These are phyloP conservation scores for Nothophytophthora sp. DNA, from an alignment of 352 stramenopile genomes.

Conservation along the genomic window DNA sequence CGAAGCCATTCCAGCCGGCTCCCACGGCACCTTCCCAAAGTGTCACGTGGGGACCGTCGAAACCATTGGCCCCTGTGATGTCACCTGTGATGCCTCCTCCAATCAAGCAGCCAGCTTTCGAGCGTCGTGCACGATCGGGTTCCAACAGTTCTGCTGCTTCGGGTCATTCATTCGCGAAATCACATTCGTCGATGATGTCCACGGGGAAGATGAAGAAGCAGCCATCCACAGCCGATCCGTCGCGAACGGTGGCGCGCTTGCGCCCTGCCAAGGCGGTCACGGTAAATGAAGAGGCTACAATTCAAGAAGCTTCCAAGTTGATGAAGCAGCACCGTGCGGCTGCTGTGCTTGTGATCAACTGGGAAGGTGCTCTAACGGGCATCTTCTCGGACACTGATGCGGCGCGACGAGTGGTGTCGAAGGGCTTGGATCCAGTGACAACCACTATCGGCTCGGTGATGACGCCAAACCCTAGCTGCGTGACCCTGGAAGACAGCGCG, in stretches of 20 bases:
- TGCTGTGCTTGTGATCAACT: slow-evolving; percentile 92
- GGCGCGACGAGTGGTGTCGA: slow-evolving; percentile 77
- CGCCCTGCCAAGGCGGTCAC: slow-evolving; percentile 90
- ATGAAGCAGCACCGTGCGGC: slow-evolving; percentile 92
- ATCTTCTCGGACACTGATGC: slow-evolving; percentile 96
- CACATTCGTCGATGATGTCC: slow-evolving; percentile 81
- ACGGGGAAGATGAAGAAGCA: slow-evolving; percentile 69
- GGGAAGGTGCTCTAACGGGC: slow-evolving; percentile 85
- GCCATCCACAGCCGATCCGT: slow-evolving; percentile 42
- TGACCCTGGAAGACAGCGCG: slow-evolving; percentile 82
- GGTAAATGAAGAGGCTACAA: slow-evolving; percentile 67
- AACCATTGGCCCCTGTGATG: slow-evolving; percentile 18
- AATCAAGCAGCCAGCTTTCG: slow-evolving; percentile 22
- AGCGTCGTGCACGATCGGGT: slow-evolving; percentile 57
- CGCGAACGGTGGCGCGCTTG: slow-evolving; percentile 74
- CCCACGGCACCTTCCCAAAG: slow-evolving; percentile 21
- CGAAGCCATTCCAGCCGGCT: slow-evolving; percentile 14
- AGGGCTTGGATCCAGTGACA: slow-evolving; percentile 63
- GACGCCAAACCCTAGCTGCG: slow-evolving; percentile 84
- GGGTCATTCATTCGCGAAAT: slow-evolving; percentile 75
- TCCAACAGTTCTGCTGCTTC: slow-evolving; percentile 79
- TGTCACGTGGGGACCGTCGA: slow-evolving; percentile 17
- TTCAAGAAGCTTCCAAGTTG: slow-evolving; percentile 88
- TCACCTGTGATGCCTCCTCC: slow-evolving; percentile 23
- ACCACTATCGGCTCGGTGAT: slow-evolving; percentile 81